Percentiles rank a stretch among this genome's conserved stretches.
Evolutionary conservation across 2,329 filamentous ascomycete genomes (phyloP).

Genomic region (Tolypocladium tundrense): DNA sequence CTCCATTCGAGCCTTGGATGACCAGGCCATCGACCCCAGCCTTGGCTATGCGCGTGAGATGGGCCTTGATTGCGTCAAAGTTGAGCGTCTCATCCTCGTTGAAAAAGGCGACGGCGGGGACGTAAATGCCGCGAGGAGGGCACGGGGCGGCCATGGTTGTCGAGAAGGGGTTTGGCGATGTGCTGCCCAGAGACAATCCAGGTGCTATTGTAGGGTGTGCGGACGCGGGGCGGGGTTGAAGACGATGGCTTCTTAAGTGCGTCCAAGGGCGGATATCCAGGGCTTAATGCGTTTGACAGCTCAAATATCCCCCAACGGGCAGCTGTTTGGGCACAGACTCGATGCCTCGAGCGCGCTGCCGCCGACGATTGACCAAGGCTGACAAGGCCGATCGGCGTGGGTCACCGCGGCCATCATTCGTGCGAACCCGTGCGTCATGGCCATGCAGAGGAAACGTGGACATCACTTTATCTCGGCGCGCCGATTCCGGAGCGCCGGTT

Average conservation of each 20-base stretch:
- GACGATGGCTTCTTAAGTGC: not conserved
- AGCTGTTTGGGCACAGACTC: not conserved
- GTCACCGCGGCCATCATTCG: not conserved
- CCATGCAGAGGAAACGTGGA: not conserved
- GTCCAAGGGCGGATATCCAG: not conserved
- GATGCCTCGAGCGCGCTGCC: not conserved
- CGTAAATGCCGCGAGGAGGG: slow-evolving; percentile 22
- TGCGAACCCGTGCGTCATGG: not conserved
- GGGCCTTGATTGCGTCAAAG: slow-evolving; percentile 18
- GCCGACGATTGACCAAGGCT: not conserved
- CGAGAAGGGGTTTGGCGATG: not conserved
- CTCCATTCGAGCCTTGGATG: slow-evolving; percentile 75
- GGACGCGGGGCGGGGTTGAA: not conserved
- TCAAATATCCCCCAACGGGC: not conserved
- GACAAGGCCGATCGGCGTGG: not conserved
- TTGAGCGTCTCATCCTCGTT: slow-evolving; percentile 22
- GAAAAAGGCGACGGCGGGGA: slow-evolving; percentile 27
- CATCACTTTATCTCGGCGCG: not conserved
- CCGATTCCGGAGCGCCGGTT: not conserved
- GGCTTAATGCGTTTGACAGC: not conserved
- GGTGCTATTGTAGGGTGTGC: not conserved
- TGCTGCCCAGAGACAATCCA: not conserved
- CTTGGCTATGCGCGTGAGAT: slow-evolving; percentile 38
- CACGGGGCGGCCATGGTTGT: not conserved
- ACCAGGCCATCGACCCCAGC: slow-evolving; percentile 66